A percentile compares a stretch with the other conserved stretches of the same genome.
phyloP scores from a whole-genome alignment of 2,329 filamentous ascomycete genomes.

The Epichloe gansuensis region DNA sequence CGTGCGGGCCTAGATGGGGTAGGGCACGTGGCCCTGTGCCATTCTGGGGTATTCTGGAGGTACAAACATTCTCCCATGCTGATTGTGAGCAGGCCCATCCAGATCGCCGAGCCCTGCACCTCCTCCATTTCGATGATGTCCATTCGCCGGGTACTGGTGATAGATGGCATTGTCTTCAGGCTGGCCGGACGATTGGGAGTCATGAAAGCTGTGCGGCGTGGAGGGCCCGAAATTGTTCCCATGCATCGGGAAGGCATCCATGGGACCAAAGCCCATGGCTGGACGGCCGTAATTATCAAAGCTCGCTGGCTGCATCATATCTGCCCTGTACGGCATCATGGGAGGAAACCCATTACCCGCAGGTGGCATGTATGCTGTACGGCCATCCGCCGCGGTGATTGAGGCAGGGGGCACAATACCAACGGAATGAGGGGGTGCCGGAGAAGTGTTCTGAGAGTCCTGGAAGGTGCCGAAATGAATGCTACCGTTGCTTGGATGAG shows the following conservation, averaged over 20 bases:
- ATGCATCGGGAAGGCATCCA: conserved; percentile 22
- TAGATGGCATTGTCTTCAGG: conserved; percentile 32
- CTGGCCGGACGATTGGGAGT: conserved; percentile 44
- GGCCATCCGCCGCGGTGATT: conserved; percentile 23
- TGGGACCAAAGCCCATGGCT: conserved; percentile 21
- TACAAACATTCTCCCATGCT: conserved; percentile 19
- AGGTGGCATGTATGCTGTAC: conserved; percentile 21
- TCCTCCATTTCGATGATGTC: conserved; percentile 27
- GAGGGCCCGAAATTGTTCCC: conserved; percentile 36
- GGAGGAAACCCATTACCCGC: conserved; percentile 25
- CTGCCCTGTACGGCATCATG: conserved; percentile 23
- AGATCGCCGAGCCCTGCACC: conserved; percentile 14
- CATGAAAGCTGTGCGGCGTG: conserved; percentile 50
- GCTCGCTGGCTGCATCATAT: conserved; percentile 21
- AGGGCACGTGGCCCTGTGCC: conserved; percentile 19
- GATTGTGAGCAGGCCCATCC: conserved; percentile 17
- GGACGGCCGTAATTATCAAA: conserved; percentile 28
- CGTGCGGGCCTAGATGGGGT: conserved; percentile 16
- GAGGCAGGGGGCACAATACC: conserved; percentile 38
- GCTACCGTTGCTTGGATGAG: conserved; percentile 42
- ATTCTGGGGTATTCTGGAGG: conserved; percentile 20
- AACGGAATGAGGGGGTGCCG: conserved; percentile 36
- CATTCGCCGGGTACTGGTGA: conserved; percentile 26
- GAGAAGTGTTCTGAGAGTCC: conserved; percentile 46
- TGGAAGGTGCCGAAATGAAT: conserved; percentile 44